phyloP scores from a whole-genome alignment of 768 basidiomycete genomes.

The Amylocystis lapponica region DNA sequence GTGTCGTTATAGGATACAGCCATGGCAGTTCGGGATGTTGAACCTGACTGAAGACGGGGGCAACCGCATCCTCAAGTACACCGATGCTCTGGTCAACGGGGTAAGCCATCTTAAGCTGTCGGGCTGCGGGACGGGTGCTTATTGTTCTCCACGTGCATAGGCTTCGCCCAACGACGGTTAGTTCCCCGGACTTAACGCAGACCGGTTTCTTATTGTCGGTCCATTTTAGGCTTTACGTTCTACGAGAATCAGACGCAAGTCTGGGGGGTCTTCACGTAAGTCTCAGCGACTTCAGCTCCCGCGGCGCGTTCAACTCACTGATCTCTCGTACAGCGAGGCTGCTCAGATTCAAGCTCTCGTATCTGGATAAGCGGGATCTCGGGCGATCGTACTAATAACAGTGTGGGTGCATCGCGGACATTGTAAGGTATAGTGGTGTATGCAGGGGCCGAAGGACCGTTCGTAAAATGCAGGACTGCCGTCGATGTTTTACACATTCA shows the following conservation, averaged over 20 bases:
- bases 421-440: not conserved
- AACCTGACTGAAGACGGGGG: slow-evolving; percentile 46
- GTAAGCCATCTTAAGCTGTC: slow-evolving; percentile 21
- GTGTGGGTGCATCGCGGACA: not conserved
- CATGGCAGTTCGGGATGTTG: slow-evolving; percentile 52
- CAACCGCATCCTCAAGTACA: slow-evolving; percentile 49
- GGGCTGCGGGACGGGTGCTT: too few relatives aligned
- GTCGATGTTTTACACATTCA: too few relatives aligned
- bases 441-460: too few relatives aligned
- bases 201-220: too few relatives aligned
- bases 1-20: slow-evolving; percentile 38
- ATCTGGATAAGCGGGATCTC: slow-evolving; percentile 8
- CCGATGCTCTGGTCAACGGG: slow-evolving; percentile 45
- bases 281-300: slow-evolving; percentile 1
- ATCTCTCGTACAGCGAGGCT: slow-evolving; percentile 13
- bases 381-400: not conserved
- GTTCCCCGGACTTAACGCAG: slow-evolving; percentile 1
- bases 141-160: too few relatives aligned
- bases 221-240: slow-evolving; percentile 37
- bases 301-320: too few relatives aligned
- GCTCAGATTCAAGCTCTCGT: slow-evolving; percentile 14
- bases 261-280: slow-evolving; percentile 48
- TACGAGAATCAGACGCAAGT: slow-evolving; percentile 48
- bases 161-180: slow-evolving; percentile 54
- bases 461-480: too few relatives aligned